Evolutionary conservation across 176 grass and related monocot genomes (phyloP).

Genomic region (Carex littledalei): DNA sequence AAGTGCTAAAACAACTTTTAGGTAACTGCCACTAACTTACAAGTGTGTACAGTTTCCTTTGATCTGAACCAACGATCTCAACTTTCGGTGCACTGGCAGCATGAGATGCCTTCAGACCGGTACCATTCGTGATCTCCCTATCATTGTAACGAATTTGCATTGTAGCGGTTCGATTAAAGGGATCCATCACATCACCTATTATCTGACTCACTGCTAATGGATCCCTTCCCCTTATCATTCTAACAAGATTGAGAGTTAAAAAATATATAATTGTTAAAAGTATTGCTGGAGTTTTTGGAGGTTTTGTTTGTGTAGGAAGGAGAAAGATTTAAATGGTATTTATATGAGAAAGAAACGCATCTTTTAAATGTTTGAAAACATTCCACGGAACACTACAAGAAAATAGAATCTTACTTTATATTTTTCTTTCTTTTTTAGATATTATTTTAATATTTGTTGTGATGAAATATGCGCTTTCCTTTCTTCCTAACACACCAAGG

Average conservation of each 20-base stretch:
- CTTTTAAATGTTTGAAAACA: slow-evolving; percentile 72
- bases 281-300: neutral
- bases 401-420: slow-evolving; percentile 66
- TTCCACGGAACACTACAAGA: slow-evolving; percentile 59
- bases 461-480: neutral
- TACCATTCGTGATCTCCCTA: slow-evolving; percentile 86
- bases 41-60: slow-evolving; percentile 86
- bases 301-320: slow-evolving; percentile 8
- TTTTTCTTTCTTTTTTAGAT: slow-evolving; percentile 3
- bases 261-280: neutral
- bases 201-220: slow-evolving; percentile 84
- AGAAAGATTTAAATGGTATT: slow-evolving; percentile 42
- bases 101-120: slow-evolving; percentile 57
- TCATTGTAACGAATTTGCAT: slow-evolving; percentile 72
- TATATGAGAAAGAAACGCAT: slow-evolving; percentile 66
- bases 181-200: slow-evolving; percentile 90
- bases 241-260: neutral
- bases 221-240: slow-evolving; percentile 68
- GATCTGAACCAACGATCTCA: slow-evolving; percentile 54
- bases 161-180: slow-evolving; percentile 58
- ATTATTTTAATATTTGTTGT: neutral
- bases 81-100: slow-evolving; percentile 53
- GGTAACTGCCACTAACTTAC: slow-evolving; percentile 48
- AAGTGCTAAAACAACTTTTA: neutral
- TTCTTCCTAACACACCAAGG: neutral